Base-by-base conservation (phyloP, 2,329 filamentous ascomycete genomes). In the Dothideomycetes sp. region DNA sequence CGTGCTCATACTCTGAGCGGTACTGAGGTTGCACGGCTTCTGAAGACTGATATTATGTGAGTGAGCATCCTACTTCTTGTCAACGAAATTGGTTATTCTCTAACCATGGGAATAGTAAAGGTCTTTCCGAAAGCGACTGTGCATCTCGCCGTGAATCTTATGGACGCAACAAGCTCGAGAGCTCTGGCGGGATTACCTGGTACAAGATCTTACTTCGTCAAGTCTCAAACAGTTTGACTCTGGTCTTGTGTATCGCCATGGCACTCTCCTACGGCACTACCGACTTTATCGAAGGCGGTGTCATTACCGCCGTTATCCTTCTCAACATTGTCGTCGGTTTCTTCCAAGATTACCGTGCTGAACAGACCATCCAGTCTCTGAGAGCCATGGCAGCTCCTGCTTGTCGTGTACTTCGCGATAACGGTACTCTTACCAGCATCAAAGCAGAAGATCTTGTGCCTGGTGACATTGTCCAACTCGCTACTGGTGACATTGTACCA, bases 401-500 rank as follows among this genome's bases (percentile, higher is more conserved):
- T 31, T 74, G 72, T 39, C 67, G 64, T 28, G 72, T 75, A 5
- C 59, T 80, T 24, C 68, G 77, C 23, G 25, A 38, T 3, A 68
- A 74, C 47, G 73, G 75, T 8, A 67, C 68, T 36, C 59, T 71
- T 28, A 59, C 64, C 22, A 65, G 67, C 4, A 62, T 78, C 13
- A 68, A 71, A 6, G 71, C 74, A 18, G 66, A 68, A 4, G 70
- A 78, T 36, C 64, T 84, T 25, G 79, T 84, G 30, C 71, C 70
- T 37, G 82, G 81, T 40, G 81, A 85, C 49, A 60, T 85, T 35
- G 75, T 78, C 12, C 71, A 76, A 47, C 55, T 77, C 38, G 72
- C 69, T 48, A 70, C 75, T 29, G 81, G 81, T 48, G 80, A 83
- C 56, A 76, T 82, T 33, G 70, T 84, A 24, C 79, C 81, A 4